Percentiles rank a stretch among this genome's conserved stretches.
These are phyloP conservation scores for Aspergillus sp. DNA, from an alignment of 2,329 filamentous ascomycete species.

Conservation along the genomic window DNA sequence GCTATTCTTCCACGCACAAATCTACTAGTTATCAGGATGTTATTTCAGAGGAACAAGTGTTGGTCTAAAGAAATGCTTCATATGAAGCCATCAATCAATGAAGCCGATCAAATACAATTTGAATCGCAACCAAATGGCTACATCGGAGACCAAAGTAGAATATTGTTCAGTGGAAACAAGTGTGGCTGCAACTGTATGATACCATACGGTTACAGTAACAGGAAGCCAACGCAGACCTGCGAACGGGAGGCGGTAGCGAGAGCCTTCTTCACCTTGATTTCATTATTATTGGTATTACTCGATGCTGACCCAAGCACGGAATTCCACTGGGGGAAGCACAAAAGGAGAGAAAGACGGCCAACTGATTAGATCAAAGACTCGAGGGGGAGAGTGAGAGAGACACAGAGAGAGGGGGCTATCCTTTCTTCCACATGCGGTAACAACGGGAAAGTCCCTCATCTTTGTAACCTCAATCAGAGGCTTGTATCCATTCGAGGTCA, in stretches of 20 bases:
- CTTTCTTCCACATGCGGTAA: constrained; percentile 17
- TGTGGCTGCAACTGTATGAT: constrained; percentile 22
- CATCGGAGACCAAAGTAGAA: background rate
- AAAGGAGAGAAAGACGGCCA: too few relatives aligned
- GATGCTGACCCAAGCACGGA: background rate
- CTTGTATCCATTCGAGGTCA: background rate
- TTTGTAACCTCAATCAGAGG: constrained; percentile 12
- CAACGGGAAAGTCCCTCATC: constrained; percentile 16
- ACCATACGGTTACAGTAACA: constrained; percentile 13
- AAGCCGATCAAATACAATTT: background rate
- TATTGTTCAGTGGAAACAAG: background rate
- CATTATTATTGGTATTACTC: background rate
- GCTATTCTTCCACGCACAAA: background rate
- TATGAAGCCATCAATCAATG: background rate
- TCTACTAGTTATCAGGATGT: background rate
- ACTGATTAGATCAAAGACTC: background rate
- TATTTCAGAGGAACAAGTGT: background rate
- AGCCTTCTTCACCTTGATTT: constrained; percentile 1
- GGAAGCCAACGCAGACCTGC: constrained; percentile 2
- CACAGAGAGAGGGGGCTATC: background rate
- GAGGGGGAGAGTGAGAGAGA: background rate
- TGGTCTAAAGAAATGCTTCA: background rate
- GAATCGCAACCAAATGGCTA: background rate
- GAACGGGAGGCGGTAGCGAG: constrained; percentile 15
- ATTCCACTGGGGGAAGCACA: too few relatives aligned